phyloP scores from a whole-genome alignment of 2,329 filamentous ascomycete species.

The Ascomycota sp. region DNA sequence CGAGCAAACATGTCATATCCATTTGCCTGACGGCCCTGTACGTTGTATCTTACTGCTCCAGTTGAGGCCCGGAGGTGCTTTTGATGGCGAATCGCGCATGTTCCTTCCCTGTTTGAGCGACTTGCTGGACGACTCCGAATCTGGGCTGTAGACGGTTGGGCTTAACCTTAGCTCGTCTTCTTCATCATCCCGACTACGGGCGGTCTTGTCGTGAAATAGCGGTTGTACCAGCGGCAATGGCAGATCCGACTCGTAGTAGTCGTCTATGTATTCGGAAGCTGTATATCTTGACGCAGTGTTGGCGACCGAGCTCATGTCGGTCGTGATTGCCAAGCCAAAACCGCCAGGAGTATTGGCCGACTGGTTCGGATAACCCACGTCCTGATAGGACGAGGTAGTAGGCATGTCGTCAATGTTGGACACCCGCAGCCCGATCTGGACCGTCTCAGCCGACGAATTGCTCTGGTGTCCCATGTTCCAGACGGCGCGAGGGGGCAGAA shows the following conservation, averaged over 20 bases:
- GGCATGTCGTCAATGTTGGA: constrained; percentile 33
- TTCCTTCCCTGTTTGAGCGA: no score
- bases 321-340: constrained; percentile 1
- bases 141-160: constrained; percentile 28
- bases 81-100: no score
- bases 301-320: background rate
- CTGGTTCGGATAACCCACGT: background rate
- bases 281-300: background rate
- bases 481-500: constrained; percentile 20
- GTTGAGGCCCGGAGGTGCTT: no score
- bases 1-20: no score
- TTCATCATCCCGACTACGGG: constrained; percentile 1
- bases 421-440: constrained; percentile 47
- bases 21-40: no score
- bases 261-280: background rate
- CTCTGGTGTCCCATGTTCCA: constrained; percentile 24
- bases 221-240: background rate
- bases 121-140: no score
- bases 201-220: background rate
- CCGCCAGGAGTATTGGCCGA: background rate
- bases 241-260: constrained; percentile 1
- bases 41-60: no score
- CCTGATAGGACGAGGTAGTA: constrained; percentile 5
- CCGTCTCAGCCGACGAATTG: constrained; percentile 42
- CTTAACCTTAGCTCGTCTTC: constrained; percentile 20